phyloP scores from a whole-genome alignment of 2,329 filamentous ascomycete genomes.

The Xylaria polymorpha region DNA sequence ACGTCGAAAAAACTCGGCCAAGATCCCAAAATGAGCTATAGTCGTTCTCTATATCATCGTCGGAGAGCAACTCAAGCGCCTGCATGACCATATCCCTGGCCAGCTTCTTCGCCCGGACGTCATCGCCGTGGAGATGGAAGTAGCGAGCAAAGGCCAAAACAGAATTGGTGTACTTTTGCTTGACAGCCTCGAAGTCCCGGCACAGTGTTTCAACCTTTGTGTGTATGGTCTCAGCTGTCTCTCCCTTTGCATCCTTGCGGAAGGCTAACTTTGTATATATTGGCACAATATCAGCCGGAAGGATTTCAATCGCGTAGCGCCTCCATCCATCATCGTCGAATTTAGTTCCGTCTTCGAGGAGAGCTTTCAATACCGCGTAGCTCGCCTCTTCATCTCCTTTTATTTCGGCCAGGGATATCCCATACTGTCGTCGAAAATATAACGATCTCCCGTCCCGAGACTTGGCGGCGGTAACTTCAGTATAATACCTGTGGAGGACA shows the following conservation, averaged over 20 bases:
- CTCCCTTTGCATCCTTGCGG: background rate
- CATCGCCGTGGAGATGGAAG: background rate
- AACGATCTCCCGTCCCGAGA: background rate
- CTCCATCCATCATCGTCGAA: background rate
- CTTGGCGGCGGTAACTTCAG: background rate
- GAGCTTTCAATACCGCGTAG: background rate
- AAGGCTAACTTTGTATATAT: background rate
- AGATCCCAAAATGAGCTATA: constrained; percentile 7
- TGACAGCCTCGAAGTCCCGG: background rate
- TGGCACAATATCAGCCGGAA: background rate
- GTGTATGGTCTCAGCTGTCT: background rate
- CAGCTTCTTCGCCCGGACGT: background rate
- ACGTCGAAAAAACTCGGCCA: background rate
- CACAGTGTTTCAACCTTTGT: background rate
- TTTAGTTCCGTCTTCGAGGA: background rate
- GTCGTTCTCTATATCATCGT: constrained; percentile 3
- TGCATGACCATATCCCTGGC: background rate
- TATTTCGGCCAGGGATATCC: background rate
- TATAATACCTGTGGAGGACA: background rate
- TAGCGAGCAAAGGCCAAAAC: background rate
- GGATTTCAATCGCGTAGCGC: background rate
- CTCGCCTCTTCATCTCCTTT: background rate
- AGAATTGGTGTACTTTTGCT: background rate
- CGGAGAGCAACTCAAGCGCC: constrained; percentile 9
- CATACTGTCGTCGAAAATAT: constrained; percentile 1